Conservation (phyloP, 1,284 basidiomycete species). For the Porodaedalea pini region DNA sequence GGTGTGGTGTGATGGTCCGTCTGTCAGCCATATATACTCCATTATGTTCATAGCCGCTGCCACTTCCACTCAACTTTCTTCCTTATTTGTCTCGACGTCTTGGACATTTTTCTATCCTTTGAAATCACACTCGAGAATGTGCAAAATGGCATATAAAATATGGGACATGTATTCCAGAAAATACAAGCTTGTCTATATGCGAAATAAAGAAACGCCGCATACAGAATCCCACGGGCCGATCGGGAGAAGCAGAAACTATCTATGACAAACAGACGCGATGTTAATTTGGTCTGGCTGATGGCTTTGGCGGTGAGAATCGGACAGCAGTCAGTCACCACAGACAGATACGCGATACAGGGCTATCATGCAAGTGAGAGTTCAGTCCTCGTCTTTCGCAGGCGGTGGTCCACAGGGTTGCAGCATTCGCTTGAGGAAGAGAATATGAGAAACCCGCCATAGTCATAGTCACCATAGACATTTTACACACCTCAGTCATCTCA, state of each 20-base stretch:
- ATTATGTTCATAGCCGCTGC: no score
- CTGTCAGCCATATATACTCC: no score
- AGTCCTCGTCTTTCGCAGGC: constrained; percentile 87
- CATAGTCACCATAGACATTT: background rate
- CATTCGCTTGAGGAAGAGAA: constrained; percentile 67
- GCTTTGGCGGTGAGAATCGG: background rate
- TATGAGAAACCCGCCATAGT: constrained; percentile 10
- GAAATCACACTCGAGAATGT: background rate
- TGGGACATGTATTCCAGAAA: no score
- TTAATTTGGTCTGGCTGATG: background rate
- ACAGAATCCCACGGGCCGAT: constrained; percentile 9
- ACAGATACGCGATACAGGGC: background rate
- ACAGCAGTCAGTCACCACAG: background rate
- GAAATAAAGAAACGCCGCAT: background rate
- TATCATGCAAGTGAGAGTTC: constrained; percentile 12
- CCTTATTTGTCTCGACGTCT: background rate
- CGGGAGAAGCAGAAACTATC: background rate
- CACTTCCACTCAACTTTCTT: background rate
- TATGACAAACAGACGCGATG: constrained; percentile 2
- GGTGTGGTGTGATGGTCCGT: no score
- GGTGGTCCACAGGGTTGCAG: constrained; percentile 97
- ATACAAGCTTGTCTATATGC: constrained; percentile 19
- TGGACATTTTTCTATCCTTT: background rate
- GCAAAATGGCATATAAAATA: no score
- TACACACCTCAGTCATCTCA: constrained; percentile 89